Evolutionary conservation across 441 rosid genomes (phyloP).

Genomic region (Croton setiger): DNA sequence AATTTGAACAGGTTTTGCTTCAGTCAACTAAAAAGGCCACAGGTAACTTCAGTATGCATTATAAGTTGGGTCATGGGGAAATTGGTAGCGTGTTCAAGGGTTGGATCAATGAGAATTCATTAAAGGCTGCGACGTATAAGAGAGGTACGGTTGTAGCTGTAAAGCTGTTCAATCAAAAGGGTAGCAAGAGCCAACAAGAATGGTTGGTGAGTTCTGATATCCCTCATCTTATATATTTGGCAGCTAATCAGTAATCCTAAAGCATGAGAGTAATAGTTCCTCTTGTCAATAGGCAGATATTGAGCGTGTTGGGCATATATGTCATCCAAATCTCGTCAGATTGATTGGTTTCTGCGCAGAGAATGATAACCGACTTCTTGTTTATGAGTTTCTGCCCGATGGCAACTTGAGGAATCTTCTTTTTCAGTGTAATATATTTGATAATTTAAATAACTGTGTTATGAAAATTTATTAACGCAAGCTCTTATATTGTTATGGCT

Average conservation of each 20-base stretch:
- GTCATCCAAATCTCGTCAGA: slow-evolving; percentile 73
- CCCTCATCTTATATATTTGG: background rate
- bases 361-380: slow-evolving; percentile 71
- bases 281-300: slow-evolving; percentile 52
- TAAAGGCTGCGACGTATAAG: slow-evolving; percentile 51
- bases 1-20: slow-evolving; percentile 60
- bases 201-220: slow-evolving; percentile 63
- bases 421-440: slow-evolving; percentile 51
- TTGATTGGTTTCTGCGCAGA: slow-evolving; percentile 79
- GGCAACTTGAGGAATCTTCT: slow-evolving; percentile 81
- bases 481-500: slow-evolving; percentile 7
- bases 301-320: slow-evolving; percentile 60
- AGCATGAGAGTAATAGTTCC: too few species aligned
- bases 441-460: background rate
- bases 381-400: slow-evolving; percentile 80
- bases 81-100: slow-evolving; percentile 78
- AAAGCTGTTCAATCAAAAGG: slow-evolving; percentile 60
- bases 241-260: too few species aligned
- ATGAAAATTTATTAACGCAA: background rate
- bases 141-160: slow-evolving; percentile 69
- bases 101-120: slow-evolving; percentile 72
- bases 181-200: slow-evolving; percentile 77
- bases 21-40: slow-evolving; percentile 67
- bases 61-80: slow-evolving; percentile 83
- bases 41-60: slow-evolving; percentile 67